Evolutionary conservation across 2,329 filamentous ascomycete species (phyloP).

Genomic region (Domatiomyces globalis): DNA sequence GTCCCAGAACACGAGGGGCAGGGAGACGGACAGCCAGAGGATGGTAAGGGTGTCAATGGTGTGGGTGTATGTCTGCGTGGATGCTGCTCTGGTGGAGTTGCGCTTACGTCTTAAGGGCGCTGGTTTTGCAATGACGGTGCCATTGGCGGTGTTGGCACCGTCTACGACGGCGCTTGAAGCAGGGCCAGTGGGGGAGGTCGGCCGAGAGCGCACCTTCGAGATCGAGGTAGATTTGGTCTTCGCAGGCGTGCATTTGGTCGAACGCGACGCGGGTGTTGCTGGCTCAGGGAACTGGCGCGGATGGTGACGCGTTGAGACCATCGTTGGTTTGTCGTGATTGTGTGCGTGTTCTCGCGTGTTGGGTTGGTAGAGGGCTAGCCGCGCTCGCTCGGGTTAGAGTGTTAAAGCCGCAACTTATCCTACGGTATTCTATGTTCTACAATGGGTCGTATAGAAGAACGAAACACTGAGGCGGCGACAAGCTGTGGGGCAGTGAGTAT

Average conservation of each 20-base stretch:
- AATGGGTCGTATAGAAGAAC: too few species aligned
- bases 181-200: conserved; percentile 1
- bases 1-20: conserved; percentile 75
- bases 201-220: not conserved
- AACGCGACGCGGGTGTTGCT: conserved; percentile 14
- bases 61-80: conserved; percentile 38
- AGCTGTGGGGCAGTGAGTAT: too few species aligned
- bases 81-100: conserved; percentile 11
- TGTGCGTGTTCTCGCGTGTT: not conserved
- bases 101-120: conserved; percentile 10
- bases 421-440: too few species aligned
- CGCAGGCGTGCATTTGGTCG: conserved; percentile 15
- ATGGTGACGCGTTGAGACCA: conserved; percentile 45
- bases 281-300: conserved; percentile 35
- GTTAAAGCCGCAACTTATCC: too few species aligned
- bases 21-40: conserved; percentile 58
- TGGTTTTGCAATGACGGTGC: conserved; percentile 13
- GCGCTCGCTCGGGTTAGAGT: too few species aligned
- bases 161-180: not conserved
- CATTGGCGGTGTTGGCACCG: conserved; percentile 9
- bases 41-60: conserved; percentile 46
- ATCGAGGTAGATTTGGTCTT: conserved; percentile 2
- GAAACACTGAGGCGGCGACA: too few species aligned
- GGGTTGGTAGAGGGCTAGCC: too few species aligned
- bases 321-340: conserved; percentile 18